Percentiles rank a stretch among this genome's conserved stretches.
phyloP scores from a whole-genome alignment of 176 grass and related monocot species.

The Aegilops speltoides region DNA sequence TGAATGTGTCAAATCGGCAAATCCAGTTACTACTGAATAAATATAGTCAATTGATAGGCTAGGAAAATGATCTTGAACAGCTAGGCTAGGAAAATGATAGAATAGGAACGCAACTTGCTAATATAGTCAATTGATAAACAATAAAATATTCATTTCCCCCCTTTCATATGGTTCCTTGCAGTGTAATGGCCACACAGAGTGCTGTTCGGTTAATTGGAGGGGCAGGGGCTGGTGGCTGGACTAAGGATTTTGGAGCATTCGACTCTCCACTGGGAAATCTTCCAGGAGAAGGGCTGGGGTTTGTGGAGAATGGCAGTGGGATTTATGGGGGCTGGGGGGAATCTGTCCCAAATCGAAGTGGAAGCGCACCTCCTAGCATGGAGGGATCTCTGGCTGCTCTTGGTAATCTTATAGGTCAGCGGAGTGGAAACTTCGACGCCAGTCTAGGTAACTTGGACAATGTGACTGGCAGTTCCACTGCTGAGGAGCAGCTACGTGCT shows the following conservation, averaged over 20 bases:
- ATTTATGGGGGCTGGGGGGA: slow-evolving; percentile 59
- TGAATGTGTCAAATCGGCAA: not conserved
- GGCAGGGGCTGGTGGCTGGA: slow-evolving; percentile 64
- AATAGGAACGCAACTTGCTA: not conserved
- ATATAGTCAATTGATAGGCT: too few species aligned
- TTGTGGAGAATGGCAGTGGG: slow-evolving; percentile 47
- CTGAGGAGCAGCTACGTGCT: slow-evolving; percentile 69
- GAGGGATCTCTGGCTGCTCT: slow-evolving; percentile 84
- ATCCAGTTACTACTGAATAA: not conserved
- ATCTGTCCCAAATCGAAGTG: slow-evolving; percentile 77
- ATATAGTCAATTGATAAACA: slow-evolving; percentile 1
- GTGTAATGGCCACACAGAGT: slow-evolving; percentile 84
- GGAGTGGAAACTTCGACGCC: slow-evolving; percentile 45
- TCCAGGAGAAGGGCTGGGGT: slow-evolving; percentile 66
- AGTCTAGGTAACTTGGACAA: slow-evolving; percentile 43
- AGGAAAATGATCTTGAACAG: not conserved
- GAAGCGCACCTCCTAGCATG: slow-evolving; percentile 93
- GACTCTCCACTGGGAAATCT: slow-evolving; percentile 42
- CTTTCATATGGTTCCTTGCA: slow-evolving; percentile 20
- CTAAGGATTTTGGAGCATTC: slow-evolving; percentile 46
- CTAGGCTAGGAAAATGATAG: not conserved
- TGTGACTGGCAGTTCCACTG: slow-evolving; percentile 41
- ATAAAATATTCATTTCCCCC: slow-evolving; percentile 1
- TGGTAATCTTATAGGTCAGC: slow-evolving; percentile 54
- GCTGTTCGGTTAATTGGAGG: slow-evolving; percentile 68